phyloP scores from a whole-genome alignment of 257 asterid genomes.

The Ehretia macrophylla region DNA sequence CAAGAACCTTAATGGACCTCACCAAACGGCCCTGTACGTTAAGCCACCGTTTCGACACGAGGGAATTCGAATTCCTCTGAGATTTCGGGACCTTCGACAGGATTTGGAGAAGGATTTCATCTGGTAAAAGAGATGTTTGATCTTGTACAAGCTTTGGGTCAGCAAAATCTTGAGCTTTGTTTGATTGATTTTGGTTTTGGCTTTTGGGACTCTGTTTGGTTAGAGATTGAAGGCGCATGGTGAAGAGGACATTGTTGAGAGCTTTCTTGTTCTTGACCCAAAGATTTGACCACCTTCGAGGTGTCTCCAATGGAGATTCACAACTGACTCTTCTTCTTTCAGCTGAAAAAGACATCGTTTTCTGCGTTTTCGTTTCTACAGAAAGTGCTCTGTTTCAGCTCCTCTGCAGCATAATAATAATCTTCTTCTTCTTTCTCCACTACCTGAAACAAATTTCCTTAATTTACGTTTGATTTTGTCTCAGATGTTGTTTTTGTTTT shows the following conservation, averaged over 20 bases:
- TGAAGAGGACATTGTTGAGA: constrained; percentile 47
- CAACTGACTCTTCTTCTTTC: constrained; percentile 32
- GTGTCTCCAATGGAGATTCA: constrained; percentile 27
- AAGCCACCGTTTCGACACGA: constrained; percentile 82
- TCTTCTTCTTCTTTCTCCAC: constrained; percentile 4
- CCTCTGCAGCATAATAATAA: constrained; percentile 3
- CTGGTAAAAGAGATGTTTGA: constrained; percentile 60
- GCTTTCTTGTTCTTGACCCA: constrained; percentile 66
- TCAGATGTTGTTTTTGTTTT: background rate
- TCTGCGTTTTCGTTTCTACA: no score
- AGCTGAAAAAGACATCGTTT: constrained; percentile 46
- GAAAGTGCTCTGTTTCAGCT: background rate
- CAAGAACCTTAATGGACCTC: constrained; percentile 64
- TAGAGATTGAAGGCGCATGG: constrained; percentile 56
- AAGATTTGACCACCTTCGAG: constrained; percentile 16
- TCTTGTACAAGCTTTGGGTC: constrained; percentile 44
- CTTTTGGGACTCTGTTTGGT: constrained; percentile 11
- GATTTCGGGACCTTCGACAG: constrained; percentile 53
- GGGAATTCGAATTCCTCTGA: constrained; percentile 51
- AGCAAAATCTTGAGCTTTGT: constrained; percentile 35
- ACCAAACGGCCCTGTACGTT: constrained; percentile 77
- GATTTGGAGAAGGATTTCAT: constrained; percentile 58
- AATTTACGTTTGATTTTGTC: background rate
- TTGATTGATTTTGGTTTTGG: constrained; percentile 21
- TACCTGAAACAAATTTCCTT: background rate